Evolutionary conservation across 1,284 basidiomycete genomes (phyloP).

Genomic region (Moniliophthora roreri): DNA sequence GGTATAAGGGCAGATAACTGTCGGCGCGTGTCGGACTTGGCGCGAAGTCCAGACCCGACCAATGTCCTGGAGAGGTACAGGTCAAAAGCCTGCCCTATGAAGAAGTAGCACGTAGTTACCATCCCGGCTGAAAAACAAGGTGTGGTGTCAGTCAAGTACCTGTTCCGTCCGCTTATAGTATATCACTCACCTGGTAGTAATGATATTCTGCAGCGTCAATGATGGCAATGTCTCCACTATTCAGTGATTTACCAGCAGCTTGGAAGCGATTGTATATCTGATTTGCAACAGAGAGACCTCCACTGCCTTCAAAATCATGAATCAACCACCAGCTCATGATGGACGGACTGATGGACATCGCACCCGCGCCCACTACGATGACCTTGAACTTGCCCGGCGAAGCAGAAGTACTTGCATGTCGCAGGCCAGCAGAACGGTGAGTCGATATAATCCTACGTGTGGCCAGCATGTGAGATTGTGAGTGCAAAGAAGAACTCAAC

Average conservation of each 20-base stretch:
- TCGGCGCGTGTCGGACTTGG: slow-evolving; percentile 66
- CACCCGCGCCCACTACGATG: slow-evolving; percentile 67
- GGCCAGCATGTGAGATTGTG: slow-evolving; percentile 10
- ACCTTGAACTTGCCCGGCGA: slow-evolving; percentile 50
- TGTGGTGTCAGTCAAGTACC: slow-evolving; percentile 24
- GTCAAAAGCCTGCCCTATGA: slow-evolving; percentile 2
- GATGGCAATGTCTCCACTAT: slow-evolving; percentile 78
- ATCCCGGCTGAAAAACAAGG: slow-evolving; percentile 64
- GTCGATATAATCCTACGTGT: slow-evolving; percentile 4
- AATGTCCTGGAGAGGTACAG: slow-evolving; percentile 67
- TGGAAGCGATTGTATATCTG: slow-evolving; percentile 81
- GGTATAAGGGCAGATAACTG: slow-evolving; percentile 74
- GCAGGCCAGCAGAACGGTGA: slow-evolving; percentile 13
- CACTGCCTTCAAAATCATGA: slow-evolving; percentile 55
- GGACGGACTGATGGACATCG: slow-evolving; percentile 17
- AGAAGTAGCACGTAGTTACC: slow-evolving; percentile 40
- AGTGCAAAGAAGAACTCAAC: neutral
- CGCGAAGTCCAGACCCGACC: slow-evolving; percentile 84
- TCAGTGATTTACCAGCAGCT: slow-evolving; percentile 65
- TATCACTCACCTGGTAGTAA: slow-evolving; percentile 66
- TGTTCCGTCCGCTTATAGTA: slow-evolving; percentile 4
- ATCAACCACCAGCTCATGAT: slow-evolving; percentile 6
- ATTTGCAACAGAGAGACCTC: slow-evolving; percentile 76
- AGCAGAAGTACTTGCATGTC: slow-evolving; percentile 38
- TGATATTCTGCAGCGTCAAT: slow-evolving; percentile 78